Evolutionary conservation across 345 rosid species (phyloP), one percentile per base, ranked within the genome.

Genomic region (Salix purpurea): DNA sequence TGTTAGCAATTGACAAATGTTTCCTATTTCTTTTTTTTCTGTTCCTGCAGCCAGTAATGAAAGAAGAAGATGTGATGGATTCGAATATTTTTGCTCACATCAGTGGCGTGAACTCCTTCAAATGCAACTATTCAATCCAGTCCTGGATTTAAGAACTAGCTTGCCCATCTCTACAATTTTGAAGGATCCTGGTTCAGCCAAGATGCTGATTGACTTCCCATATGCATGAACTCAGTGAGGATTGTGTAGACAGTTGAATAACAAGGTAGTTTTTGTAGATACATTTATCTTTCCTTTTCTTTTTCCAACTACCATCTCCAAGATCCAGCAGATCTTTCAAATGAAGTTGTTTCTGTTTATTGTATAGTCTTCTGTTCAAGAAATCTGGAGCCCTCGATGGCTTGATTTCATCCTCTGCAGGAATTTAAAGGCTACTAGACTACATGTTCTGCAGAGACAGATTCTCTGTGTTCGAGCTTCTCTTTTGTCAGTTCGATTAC

Each of bases 21-120:
- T 13, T 44, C 15, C 15, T 42, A 10, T 42, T 42, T 36, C 15
- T 9, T 24, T 7, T 23, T 71, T 89, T 89, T 36, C n/a, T 9
- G 19, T 7, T 19, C 74, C 90, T 91, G 99, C 87, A 89, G n/a
- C 79, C 76, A 61, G 89, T 88, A 83, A 91, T 91, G 74, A 89
- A 88, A 79, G 97, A 91, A 74, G 96, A 88, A 52, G 92, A 86
- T 13, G 81, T 90, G 85, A 86, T 88, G 60, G 90, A 92, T 86
- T 91, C 96, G 7, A 92, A 96, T 70, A 91, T 94, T 23, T 90
- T 93, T 83, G 89, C 97, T 71, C 95, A 93, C 30, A 90, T 93
- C 52, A 90, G 92, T 78, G 98, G 95, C 34, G 89, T 90, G 39
- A 92, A 89, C 68, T 90, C 98, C 72, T 96, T 96, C 89, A 89